Conservation (phyloP, 352 stramenopile genomes). For the Globisporangium polare region DNA sequence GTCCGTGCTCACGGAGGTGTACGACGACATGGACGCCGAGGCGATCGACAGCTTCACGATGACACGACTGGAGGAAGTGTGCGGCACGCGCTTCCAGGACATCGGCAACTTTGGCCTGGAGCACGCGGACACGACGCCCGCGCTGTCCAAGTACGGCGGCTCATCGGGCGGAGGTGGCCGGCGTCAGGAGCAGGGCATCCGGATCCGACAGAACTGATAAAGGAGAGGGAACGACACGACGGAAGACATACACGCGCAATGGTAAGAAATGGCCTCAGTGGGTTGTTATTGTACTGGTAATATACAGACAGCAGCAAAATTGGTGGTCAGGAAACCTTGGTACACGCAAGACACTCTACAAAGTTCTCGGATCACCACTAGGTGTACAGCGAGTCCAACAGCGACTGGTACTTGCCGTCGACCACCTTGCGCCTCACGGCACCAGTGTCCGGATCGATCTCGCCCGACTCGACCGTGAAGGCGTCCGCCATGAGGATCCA, state of each 20-base stretch:
- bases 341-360: not conserved
- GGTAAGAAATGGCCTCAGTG: not conserved
- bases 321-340: not conserved
- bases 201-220: conserved; percentile 66
- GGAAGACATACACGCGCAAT: not conserved
- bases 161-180: conserved; percentile 11
- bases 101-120: conserved; percentile 65
- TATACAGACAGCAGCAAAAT: conserved; percentile 15
- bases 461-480: conserved; percentile 62
- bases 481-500: conserved; percentile 75
- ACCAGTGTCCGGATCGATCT: conserved; percentile 63
- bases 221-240: conserved; percentile 2
- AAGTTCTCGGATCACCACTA: conserved; percentile 20
- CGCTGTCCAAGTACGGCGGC: conserved; percentile 19
- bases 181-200: conserved; percentile 81
- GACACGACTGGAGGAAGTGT: conserved; percentile 57
- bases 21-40: conserved; percentile 60
- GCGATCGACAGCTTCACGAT: conserved; percentile 51
- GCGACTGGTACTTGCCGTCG: conserved; percentile 65
- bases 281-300: conserved; percentile 20
- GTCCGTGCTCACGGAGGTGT: conserved; percentile 44
- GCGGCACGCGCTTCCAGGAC: conserved; percentile 46
- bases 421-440: conserved; percentile 59
- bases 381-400: conserved; percentile 74
- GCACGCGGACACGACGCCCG: conserved; percentile 54